Conservation (phyloP, 2,329 filamentous ascomycete species). For the Curvularia sp. region DNA sequence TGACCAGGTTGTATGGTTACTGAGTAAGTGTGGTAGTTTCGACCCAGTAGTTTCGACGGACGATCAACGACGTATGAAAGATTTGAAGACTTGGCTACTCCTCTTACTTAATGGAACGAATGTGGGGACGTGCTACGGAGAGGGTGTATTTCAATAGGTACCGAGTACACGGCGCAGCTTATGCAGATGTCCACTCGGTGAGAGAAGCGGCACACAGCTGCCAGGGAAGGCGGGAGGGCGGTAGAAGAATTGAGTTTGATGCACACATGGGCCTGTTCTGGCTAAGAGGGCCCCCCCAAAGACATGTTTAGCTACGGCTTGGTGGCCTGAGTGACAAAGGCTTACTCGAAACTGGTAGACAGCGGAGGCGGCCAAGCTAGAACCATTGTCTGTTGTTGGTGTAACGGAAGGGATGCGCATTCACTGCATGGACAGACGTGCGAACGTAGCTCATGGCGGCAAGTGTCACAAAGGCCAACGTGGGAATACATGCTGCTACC, state of each 20-base stretch:
- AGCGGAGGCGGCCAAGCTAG: conserved; percentile 39
- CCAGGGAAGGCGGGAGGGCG: conserved; percentile 24
- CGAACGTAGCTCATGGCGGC: conserved; percentile 35
- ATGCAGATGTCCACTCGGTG: conserved; percentile 42
- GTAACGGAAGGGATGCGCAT: conserved; percentile 38
- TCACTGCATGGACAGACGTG: conserved; percentile 32
- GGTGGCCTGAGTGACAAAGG: conserved; percentile 40
- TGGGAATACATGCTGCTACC: conserved; percentile 46
- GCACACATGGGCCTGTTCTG: conserved; percentile 30
- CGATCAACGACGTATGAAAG: conserved; percentile 10
- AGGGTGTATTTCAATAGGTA: conserved; percentile 30
- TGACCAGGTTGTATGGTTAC: conserved; percentile 35
- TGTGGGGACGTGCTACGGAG: conserved; percentile 33
- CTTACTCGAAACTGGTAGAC: conserved; percentile 35
- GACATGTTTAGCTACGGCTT: conserved; percentile 38
- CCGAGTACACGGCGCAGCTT: conserved; percentile 32
- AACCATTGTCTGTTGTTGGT: conserved; percentile 36
- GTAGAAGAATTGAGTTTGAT: conserved; percentile 33
- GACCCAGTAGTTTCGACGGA: conserved; percentile 19
- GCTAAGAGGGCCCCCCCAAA: conserved; percentile 27
- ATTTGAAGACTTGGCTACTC: conserved; percentile 35
- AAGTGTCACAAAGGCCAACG: conserved; percentile 43
- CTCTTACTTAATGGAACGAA: conserved; percentile 37
- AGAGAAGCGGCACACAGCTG: conserved; percentile 34
- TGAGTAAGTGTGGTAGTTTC: conserved; percentile 20